Evolutionary conservation across 2,329 filamentous ascomycete species (phyloP).

Genomic region (Colletotrichum echinochloae): DNA sequence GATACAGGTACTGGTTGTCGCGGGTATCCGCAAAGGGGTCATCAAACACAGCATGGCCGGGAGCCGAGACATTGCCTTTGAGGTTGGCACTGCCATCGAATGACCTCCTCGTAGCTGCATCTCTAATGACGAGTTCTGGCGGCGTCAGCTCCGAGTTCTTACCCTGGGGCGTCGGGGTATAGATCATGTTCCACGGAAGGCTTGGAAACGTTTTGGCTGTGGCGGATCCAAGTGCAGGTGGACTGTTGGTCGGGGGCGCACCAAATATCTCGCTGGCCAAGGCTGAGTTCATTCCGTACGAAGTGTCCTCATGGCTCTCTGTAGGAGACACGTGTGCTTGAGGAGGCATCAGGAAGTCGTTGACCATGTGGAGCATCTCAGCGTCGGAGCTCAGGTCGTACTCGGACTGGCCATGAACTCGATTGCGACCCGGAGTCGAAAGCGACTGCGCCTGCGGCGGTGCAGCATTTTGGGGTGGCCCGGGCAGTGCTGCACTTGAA

Average conservation of each 20-base stretch:
- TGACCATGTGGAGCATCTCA: constrained; percentile 61
- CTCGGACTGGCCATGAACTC: constrained; percentile 30
- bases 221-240: constrained; percentile 48
- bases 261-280: constrained; percentile 65
- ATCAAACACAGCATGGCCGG: constrained; percentile 43
- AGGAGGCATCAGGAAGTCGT: constrained; percentile 61
- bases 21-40: constrained; percentile 47
- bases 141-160: constrained; percentile 38
- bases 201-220: constrained; percentile 53
- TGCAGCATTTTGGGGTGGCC: not conserved
- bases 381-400: constrained; percentile 46
- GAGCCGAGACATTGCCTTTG: constrained; percentile 9
- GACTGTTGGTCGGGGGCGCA: constrained; percentile 51
- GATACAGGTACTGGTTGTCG: constrained; percentile 9
- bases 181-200: constrained; percentile 66
- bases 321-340: constrained; percentile 52
- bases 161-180: constrained; percentile 40
- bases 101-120: constrained; percentile 32
- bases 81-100: constrained; percentile 26
- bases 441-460: constrained; percentile 15
- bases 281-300: constrained; percentile 66
- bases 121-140: constrained; percentile 29
- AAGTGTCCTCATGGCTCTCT: constrained; percentile 56
- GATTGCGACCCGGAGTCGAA: constrained; percentile 25
- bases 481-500: not conserved